Conservation (phyloP, 192 early-diverging fungal genomes). For the Glomus cerebriforme region DNA sequence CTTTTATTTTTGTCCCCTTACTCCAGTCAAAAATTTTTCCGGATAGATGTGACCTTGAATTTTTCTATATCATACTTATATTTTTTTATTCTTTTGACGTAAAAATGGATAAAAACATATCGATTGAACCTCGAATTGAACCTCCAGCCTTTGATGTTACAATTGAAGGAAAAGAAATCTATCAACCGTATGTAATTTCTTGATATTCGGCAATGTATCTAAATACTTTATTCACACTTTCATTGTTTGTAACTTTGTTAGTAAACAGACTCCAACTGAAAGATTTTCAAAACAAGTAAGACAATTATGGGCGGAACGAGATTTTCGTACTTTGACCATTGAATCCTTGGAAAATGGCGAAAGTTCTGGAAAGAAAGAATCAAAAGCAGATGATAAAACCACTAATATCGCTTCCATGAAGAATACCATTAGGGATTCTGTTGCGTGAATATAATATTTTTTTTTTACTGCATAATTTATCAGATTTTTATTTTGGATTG, state of each 20-base stretch:
- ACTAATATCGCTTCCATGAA: neutral
- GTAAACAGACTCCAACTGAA: slow-evolving; percentile 17
- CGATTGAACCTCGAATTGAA: neutral
- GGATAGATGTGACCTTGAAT: neutral
- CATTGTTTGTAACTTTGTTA: neutral
- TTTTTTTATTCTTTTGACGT: neutral
- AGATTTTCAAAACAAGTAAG: slow-evolving; percentile 15
- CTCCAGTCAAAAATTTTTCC: neutral
- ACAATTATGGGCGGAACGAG: slow-evolving; percentile 21
- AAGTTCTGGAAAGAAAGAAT: neutral
- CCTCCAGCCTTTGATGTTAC: too few species aligned
- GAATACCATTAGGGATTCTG: neutral
- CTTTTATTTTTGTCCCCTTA: neutral
- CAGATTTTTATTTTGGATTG: neutral
- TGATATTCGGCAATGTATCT: neutral
- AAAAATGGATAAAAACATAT: neutral
- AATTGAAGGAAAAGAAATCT: too few species aligned
- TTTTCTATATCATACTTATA: too few species aligned
- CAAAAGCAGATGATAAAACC: neutral
- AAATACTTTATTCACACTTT: neutral
- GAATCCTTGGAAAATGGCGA: neutral
- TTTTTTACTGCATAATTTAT: neutral
- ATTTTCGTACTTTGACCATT: slow-evolving; percentile 3
- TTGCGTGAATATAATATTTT: slow-evolving; percentile 1
- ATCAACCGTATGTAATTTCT: neutral